Evolutionary conservation across 73 alveolate species (phyloP).

Genomic region (Uronychia binucleata): DNA sequence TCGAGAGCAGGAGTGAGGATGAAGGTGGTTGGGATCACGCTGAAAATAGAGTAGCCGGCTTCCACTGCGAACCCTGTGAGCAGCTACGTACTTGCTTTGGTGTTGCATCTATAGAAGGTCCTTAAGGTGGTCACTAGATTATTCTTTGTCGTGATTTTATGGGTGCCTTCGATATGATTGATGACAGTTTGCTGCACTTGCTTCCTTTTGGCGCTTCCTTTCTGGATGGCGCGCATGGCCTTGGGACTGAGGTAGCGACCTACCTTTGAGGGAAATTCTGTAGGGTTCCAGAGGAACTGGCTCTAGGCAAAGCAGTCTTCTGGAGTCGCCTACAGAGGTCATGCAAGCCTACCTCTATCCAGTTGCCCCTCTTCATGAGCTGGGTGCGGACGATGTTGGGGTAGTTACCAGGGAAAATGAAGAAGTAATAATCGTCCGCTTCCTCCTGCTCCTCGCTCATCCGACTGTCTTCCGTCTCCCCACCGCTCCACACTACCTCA

Average conservation of each 20-base stretch:
- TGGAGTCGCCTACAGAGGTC: not conserved
- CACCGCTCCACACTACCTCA: too few relatives aligned
- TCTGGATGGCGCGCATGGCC: too few relatives aligned
- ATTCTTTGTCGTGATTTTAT: conserved; percentile 57
- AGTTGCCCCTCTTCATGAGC: conserved; percentile 61
- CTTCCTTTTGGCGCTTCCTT: conserved; percentile 13
- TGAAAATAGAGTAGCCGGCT: conserved; percentile 42
- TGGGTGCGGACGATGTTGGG: conserved; percentile 42
- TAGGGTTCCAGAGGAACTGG: conserved; percentile 63
- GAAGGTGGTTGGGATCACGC: conserved; percentile 65
- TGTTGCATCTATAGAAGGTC: conserved; percentile 29
- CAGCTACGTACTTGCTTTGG: conserved; percentile 6
- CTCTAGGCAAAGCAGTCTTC: conserved; percentile 28
- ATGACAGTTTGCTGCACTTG: conserved; percentile 15
- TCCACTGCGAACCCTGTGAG: conserved; percentile 14
- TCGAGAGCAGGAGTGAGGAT: conserved; percentile 38
- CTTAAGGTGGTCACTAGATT: conserved; percentile 46
- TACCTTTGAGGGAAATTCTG: conserved; percentile 43
- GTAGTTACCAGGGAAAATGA: conserved; percentile 65
- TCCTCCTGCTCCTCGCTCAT: not conserved
- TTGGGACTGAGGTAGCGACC: too few relatives aligned
- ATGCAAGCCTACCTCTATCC: conserved; percentile 56
- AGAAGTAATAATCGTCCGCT: not conserved
- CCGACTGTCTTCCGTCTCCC: not conserved
- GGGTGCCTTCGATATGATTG: conserved; percentile 58